A percentile compares a stretch with the other conserved stretches of the same genome.
phyloP scores from a whole-genome alignment of 2,329 filamentous ascomycete species.

The Passalora sequoiae region DNA sequence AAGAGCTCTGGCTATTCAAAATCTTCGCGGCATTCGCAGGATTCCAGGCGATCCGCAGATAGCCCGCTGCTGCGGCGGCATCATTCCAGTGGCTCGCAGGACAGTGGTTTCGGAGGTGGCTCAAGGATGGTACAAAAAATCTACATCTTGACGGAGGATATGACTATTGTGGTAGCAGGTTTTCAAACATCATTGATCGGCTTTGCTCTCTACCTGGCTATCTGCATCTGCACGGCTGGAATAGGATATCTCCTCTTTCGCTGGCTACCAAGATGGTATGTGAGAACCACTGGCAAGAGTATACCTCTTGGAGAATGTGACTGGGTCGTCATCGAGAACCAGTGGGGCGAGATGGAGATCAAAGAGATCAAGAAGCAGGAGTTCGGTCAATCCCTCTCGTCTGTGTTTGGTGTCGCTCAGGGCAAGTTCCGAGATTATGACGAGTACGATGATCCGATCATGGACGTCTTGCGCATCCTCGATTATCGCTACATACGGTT shows the following conservation, averaged over 20 bases:
- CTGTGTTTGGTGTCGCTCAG: slow-evolving; percentile 65
- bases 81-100: slow-evolving; percentile 64
- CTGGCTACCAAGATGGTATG: slow-evolving; percentile 85
- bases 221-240: slow-evolving; percentile 70
- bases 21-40: slow-evolving; percentile 51
- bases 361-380: slow-evolving; percentile 58
- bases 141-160: slow-evolving; percentile 86
- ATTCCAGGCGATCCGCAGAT: slow-evolving; percentile 26
- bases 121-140: slow-evolving; percentile 79
- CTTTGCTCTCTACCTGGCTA: slow-evolving; percentile 59
- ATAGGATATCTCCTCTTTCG: slow-evolving; percentile 77
- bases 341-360: slow-evolving; percentile 90
- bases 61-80: slow-evolving; percentile 64
- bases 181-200: slow-evolving; percentile 74
- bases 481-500: slow-evolving; percentile 95
- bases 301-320: slow-evolving; percentile 67
- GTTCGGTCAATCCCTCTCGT: slow-evolving; percentile 60
- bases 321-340: slow-evolving; percentile 95
- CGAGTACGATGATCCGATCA: slow-evolving; percentile 67
- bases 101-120: slow-evolving; percentile 55
- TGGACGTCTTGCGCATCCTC: slow-evolving; percentile 68
- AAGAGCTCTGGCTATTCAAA: slow-evolving; percentile 23
- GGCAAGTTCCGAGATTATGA: slow-evolving; percentile 60
- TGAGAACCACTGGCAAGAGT: slow-evolving; percentile 65
- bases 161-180: slow-evolving; percentile 88